Percentiles rank a stretch among this genome's conserved stretches.
Conservation (phyloP, 257 asterid species). For the Penstemon newberryi region DNA sequence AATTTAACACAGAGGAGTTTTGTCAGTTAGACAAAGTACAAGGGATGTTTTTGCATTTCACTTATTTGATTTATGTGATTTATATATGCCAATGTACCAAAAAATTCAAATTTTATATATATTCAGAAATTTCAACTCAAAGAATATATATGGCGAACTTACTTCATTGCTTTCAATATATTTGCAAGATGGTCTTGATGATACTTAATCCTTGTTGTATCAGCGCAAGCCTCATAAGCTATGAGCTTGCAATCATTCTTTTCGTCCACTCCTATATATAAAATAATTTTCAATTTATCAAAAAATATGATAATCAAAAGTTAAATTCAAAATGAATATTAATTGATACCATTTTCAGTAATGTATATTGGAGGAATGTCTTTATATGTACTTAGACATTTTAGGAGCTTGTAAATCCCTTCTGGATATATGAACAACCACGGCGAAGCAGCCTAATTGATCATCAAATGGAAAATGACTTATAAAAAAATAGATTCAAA, state of each 20-base stretch:
- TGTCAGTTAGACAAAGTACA: too few relatives aligned
- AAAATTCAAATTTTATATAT: neutral
- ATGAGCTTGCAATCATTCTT: slow-evolving; percentile 23
- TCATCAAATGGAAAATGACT: neutral
- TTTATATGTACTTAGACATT: slow-evolving; percentile 29
- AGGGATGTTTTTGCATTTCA: too few relatives aligned
- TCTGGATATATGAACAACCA: slow-evolving; percentile 37
- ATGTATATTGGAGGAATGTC: slow-evolving; percentile 38
- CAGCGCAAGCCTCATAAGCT: slow-evolving; percentile 20
- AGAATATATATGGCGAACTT: slow-evolving; percentile 19
- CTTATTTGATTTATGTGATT: too few relatives aligned
- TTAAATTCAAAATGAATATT: neutral
- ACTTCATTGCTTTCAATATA: slow-evolving; percentile 46
- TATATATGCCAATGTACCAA: too few relatives aligned
- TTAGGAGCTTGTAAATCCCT: slow-evolving; percentile 41
- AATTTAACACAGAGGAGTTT: too few relatives aligned
- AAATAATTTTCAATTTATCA: too few relatives aligned
- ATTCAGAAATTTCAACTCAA: neutral
- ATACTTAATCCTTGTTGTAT: slow-evolving; percentile 30
- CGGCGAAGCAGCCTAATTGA: slow-evolving; percentile 29
- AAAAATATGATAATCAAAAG: neutral
- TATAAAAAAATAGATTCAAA: neutral
- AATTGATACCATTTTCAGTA: slow-evolving; percentile 36
- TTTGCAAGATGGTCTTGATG: slow-evolving; percentile 43
- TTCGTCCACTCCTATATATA: slow-evolving; percentile 33